Conservation (phyloP, 257 asterid genomes). For the Lycium barbarum region DNA sequence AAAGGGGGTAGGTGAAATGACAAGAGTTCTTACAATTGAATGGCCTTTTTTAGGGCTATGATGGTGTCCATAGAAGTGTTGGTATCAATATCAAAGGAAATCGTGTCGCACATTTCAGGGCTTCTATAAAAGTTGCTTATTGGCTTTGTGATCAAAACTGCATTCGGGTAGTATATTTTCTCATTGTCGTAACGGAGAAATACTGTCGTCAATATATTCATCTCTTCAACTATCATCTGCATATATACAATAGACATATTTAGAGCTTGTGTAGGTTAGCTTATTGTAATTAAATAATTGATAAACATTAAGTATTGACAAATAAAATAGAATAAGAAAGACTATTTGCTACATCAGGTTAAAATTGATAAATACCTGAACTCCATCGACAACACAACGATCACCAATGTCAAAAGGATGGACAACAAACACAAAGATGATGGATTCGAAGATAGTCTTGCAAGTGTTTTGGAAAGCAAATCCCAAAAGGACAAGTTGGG, state of each 20-base stretch:
- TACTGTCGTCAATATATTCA: slow-evolving; percentile 71
- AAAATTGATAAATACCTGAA: slow-evolving; percentile 51
- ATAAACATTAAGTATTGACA: no score
- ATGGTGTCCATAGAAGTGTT: slow-evolving; percentile 62
- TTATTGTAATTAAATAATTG: no score
- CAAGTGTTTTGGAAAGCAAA: slow-evolving; percentile 75
- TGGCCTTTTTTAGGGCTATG: slow-evolving; percentile 56
- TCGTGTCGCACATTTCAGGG: slow-evolving; percentile 63
- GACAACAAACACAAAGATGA: slow-evolving; percentile 67
- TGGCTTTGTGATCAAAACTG: slow-evolving; percentile 58
- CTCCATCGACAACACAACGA: slow-evolving; percentile 70
- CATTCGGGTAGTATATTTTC: slow-evolving; percentile 67
- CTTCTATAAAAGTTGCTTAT: slow-evolving; percentile 74
- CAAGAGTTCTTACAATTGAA: slow-evolving; percentile 47
- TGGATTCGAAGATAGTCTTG: slow-evolving; percentile 68
- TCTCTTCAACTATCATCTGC: slow-evolving; percentile 73
- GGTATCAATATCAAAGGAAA: slow-evolving; percentile 56
- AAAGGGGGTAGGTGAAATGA: no score
- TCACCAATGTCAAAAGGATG: slow-evolving; percentile 81
- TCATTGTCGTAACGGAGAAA: slow-evolving; percentile 66
- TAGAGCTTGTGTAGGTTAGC: no score
- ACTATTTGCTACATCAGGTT: no score
- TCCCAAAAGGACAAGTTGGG: slow-evolving; percentile 63
- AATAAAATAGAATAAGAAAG: no score
- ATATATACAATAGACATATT: background rate